Evolutionary conservation across 768 basidiomycete genomes (phyloP).

Genomic region (Suillus luteus): DNA sequence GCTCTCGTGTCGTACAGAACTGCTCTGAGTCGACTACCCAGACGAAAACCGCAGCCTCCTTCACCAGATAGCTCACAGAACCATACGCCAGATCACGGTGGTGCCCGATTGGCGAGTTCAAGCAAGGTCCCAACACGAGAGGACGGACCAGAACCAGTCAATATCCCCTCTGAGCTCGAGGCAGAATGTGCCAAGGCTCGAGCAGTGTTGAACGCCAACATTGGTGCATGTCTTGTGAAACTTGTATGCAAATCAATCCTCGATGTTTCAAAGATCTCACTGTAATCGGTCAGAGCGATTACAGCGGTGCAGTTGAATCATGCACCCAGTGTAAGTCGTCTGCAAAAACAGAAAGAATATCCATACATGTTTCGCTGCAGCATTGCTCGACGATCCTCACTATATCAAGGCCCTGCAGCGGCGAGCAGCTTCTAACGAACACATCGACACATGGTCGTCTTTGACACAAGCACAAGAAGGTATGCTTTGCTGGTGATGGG

Average conservation of each 20-base stretch:
- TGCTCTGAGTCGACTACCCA: conserved; percentile 69
- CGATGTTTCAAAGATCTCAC: conserved; percentile 1
- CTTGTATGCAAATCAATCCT: conserved; percentile 49
- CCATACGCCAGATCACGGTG: conserved; percentile 4
- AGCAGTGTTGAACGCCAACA: conserved; percentile 81
- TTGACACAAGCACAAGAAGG: conserved; percentile 85
- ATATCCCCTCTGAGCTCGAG: conserved; percentile 39
- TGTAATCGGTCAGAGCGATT: conserved; percentile 54
- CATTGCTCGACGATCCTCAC: conserved; percentile 80
- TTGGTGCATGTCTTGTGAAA: conserved; percentile 83
- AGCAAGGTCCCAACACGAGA: conserved; percentile 18
- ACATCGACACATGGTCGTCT: conserved; percentile 79
- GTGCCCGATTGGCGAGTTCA: conserved; percentile 12
- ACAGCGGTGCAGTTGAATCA: conserved; percentile 77
- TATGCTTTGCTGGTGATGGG: conserved; percentile 29
- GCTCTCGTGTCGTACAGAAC: conserved; percentile 71
- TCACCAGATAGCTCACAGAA: conserved; percentile 25
- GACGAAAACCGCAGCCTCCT: conserved; percentile 33
- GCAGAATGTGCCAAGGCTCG: conserved; percentile 56
- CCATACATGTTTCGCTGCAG: conserved; percentile 39
- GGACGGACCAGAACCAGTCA: conserved; percentile 14
- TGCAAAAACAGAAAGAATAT: background rate
- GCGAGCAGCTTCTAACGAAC: conserved; percentile 85
- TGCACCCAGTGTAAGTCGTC: conserved; percentile 67
- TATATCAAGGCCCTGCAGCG: conserved; percentile 90